Evolutionary conservation across 2,329 filamentous ascomycete species (phyloP), one percentile per base, ranked within the genome.

Genomic region (Claviceps sp.): DNA sequence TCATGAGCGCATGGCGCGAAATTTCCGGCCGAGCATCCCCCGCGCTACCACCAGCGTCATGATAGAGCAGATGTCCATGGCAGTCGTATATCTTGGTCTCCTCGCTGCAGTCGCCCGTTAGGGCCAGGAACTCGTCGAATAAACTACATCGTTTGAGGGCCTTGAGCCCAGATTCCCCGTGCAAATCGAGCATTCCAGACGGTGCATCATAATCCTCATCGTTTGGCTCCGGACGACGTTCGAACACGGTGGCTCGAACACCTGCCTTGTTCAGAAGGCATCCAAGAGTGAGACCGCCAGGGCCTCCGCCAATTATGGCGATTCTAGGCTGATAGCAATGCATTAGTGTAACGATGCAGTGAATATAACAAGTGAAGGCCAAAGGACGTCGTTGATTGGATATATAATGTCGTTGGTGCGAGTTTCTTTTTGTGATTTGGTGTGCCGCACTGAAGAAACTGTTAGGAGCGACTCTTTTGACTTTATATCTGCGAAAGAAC

Each of bases 131-230:
- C 16, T 67, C 58, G 2, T 71, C 65, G 52, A 61, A 70, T 14
- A 78, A 61, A 0, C 70, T 72, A 14, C 68, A 70, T 50, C 70
- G 68, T 5, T 62, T 63, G 7, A 79, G 59, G 0, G 72, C 75
- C 3, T 63, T 60, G 5, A 74, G 68, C 0, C 75, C 75, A 1
- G 69, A 67, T 5, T 66, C 58, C 1, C 65, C 62, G 56, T 79
- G 74, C 1, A 80, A 63, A 56, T 79, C 76, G 3, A 79, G 69
- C 52, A 62, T 71, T 11, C 75, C 74, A 5, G 61, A 65, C 2
- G 63, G 63, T 2, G 57, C 52, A 5, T 58, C 48, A 6, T 65
- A 55, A 11, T 62, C 60, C 2, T 57, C 57, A 0, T 55, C 49
- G 1, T 59, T 62, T 9, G 64, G 66, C 11, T 57, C 56, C 1